These are phyloP conservation scores for Colletotrichum lindemuthianum DNA, from an alignment of 2,329 filamentous ascomycete species.

Conservation along the genomic window DNA sequence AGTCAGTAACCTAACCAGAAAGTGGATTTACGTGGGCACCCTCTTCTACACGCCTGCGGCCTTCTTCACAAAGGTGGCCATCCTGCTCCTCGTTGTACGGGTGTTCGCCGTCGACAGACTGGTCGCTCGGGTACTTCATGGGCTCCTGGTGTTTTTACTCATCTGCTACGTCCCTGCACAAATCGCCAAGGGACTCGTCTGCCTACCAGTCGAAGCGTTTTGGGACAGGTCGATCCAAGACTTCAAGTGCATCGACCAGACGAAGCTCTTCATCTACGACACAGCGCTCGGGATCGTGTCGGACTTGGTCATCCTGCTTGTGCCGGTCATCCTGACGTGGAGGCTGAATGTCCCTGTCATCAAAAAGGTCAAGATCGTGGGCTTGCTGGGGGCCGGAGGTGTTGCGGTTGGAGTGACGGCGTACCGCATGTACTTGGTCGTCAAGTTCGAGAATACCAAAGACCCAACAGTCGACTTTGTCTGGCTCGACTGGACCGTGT, in stretches of 20 bases:
- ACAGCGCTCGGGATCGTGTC: constrained; percentile 44
- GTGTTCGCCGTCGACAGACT: constrained; percentile 43
- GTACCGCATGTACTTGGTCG: constrained; percentile 40
- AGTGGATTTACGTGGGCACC: constrained; percentile 43
- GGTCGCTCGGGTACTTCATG: constrained; percentile 41
- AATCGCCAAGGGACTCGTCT: constrained; percentile 41
- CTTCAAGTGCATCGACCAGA: constrained; percentile 44
- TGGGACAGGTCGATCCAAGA: constrained; percentile 37
- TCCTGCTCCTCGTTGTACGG: constrained; percentile 44
- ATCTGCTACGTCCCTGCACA: constrained; percentile 43
- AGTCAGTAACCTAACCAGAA: background rate
- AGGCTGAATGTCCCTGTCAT: constrained; percentile 40
- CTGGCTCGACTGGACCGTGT: constrained; percentile 33
- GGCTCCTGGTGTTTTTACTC: constrained; percentile 41
- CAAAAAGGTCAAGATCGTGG: constrained; percentile 47
- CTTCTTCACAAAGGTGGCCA: constrained; percentile 44
- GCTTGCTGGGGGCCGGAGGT: constrained; percentile 45
- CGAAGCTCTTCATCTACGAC: constrained; percentile 46
- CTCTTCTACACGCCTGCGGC: constrained; percentile 44
- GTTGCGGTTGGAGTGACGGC: constrained; percentile 42
- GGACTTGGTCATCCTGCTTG: constrained; percentile 46
- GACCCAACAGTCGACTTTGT: constrained; percentile 42
- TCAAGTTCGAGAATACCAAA: constrained; percentile 37
- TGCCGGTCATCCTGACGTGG: constrained; percentile 47
- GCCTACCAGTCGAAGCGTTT: constrained; percentile 39